Evolutionary conservation across 352 stramenopile genomes (phyloP).

Genomic region (Halophytophthora batemanensis): DNA sequence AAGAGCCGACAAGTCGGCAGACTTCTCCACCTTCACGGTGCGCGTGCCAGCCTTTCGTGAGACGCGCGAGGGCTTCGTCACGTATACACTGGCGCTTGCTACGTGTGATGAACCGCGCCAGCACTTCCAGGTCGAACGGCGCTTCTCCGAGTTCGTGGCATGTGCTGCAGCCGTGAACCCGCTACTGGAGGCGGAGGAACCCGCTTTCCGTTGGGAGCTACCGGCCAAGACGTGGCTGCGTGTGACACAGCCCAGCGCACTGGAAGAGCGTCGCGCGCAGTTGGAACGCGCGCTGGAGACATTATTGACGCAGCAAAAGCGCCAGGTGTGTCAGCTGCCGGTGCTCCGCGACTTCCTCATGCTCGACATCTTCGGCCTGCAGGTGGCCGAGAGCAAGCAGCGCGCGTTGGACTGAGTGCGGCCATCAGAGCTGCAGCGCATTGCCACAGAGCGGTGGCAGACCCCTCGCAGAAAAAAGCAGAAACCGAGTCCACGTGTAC

Average conservation of each 20-base stretch:
- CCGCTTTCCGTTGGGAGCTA: conserved; percentile 51
- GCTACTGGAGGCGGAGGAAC: conserved; percentile 18
- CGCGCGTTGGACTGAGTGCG: conserved; percentile 10
- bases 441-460: background rate
- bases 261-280: conserved; percentile 63
- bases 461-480: background rate
- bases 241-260: conserved; percentile 47
- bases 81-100: conserved; percentile 51
- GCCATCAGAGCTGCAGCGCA: background rate
- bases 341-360: conserved; percentile 75
- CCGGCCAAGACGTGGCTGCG: conserved; percentile 81
- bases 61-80: conserved; percentile 60
- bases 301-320: conserved; percentile 38
- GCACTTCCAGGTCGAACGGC: conserved; percentile 59
- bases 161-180: conserved; percentile 46
- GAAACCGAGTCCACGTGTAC: conserved; percentile 1
- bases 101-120: conserved; percentile 33
- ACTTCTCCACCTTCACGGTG: conserved; percentile 47
- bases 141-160: conserved; percentile 77
- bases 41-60: conserved; percentile 59
- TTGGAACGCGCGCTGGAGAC: conserved; percentile 52
- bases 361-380: conserved; percentile 74
- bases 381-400: conserved; percentile 64
- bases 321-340: conserved; percentile 41
- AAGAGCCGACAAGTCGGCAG: conserved; percentile 5